Evolutionary conservation across 2,329 filamentous ascomycete genomes (phyloP), one percentile per base, ranked within the genome.

Genomic region (Ophiostoma sp.): DNA sequence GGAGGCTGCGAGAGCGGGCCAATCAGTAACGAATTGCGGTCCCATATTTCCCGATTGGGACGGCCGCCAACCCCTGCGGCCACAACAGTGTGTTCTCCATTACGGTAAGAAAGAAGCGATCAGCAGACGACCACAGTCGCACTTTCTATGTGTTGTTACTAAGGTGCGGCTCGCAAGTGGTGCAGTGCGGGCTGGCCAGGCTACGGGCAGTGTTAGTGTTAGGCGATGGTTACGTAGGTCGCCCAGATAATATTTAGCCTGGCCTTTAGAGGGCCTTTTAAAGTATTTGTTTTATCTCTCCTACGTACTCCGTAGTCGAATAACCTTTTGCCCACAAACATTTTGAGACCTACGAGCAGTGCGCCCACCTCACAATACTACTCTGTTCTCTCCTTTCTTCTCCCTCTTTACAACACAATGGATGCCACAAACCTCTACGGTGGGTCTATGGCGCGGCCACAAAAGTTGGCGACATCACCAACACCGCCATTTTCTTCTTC

Each of bases 31-130:
- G 19, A 69, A 31, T 15, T 69, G 6, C n/a, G 42, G 45, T 28
- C 66, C 36, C 66, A 69, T 8, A 69, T 55, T 69, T 69, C 66
- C 42, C 66, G 25, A 55, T 69, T 69, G 17, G 66, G 66, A 69
- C 19, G 31, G 66, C 64, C 64, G 42, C 66, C 66, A 15, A 69
- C 45, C 36, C 3, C 1, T 25, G 66, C 66, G 66, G 66, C 66
- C 45, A 69, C 66, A 69, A 69, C 64, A 50, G 45, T 52, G 45
- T 69, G 64, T 69, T 33, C 31, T 61, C 57, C 57, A n/a, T 36
- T 61, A 61, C n/a, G n/a, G n/a, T n/a, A n/a, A n/a, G n/a, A n/a
- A n/a, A n/a, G n/a, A n/a, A n/a, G n/a, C n/a, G n/a, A n/a, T n/a
- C n/a, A n/a, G n/a, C n/a, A n/a, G n/a, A n/a, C n/a, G n/a, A n/a